Percentiles rank a stretch among this genome's conserved stretches.
phyloP scores from a whole-genome alignment of 2,329 filamentous ascomycete species.

The Aspergillus amoenus region DNA sequence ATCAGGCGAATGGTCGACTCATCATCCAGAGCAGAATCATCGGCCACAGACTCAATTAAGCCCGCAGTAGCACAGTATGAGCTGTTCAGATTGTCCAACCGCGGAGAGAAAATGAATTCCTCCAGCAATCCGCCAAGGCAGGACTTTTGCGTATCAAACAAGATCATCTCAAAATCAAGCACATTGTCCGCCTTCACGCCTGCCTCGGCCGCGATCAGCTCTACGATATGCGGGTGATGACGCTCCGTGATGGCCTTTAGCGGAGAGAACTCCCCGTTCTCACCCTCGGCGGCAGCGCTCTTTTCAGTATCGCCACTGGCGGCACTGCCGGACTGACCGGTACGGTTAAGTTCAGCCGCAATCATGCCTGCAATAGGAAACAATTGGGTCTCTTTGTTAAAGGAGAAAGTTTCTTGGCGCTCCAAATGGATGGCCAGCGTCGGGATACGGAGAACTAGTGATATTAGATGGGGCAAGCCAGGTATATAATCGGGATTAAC shows the following conservation, averaged over 20 bases:
- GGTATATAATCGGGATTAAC: background rate
- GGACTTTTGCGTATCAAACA: constrained; percentile 93
- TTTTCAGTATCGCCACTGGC: constrained; percentile 25
- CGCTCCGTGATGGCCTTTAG: constrained; percentile 75
- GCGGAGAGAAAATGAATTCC: constrained; percentile 94
- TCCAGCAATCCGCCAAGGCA: constrained; percentile 86
- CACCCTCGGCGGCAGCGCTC: constrained; percentile 21
- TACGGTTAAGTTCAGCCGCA: constrained; percentile 82
- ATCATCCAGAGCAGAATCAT: constrained; percentile 64
- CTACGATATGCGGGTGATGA: constrained; percentile 84
- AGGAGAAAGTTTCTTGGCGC: constrained; percentile 78
- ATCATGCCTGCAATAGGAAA: constrained; percentile 90
- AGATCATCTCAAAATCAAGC: constrained; percentile 91
- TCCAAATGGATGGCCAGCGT: constrained; percentile 94
- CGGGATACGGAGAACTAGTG: constrained; percentile 74
- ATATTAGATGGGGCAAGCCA: background rate
- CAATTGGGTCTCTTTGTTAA: constrained; percentile 95
- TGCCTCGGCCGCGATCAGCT: constrained; percentile 78
- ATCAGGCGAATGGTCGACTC: constrained; percentile 86
- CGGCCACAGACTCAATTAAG: constrained; percentile 73
- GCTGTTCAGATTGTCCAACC: constrained; percentile 94
- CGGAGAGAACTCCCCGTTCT: constrained; percentile 65
- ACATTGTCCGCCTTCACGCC: constrained; percentile 69
- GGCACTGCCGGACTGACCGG: constrained; percentile 46
- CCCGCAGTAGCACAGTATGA: constrained; percentile 88